phyloP scores from a whole-genome alignment of 2,329 filamentous ascomycete genomes.

The Ceratocystis lukuohia region DNA sequence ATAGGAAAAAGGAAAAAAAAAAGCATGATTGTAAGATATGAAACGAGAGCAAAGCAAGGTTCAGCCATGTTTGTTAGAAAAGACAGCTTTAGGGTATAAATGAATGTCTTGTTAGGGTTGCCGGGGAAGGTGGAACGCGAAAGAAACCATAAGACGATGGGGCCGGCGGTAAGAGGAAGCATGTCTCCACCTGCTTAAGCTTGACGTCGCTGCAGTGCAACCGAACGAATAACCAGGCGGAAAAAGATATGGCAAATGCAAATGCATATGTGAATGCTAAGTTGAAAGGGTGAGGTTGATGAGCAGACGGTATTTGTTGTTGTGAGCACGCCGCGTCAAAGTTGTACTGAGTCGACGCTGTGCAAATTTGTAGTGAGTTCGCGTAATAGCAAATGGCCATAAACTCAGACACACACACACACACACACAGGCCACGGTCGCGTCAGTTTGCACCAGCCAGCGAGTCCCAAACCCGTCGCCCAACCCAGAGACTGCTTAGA shows the following conservation, averaged over 20 bases:
- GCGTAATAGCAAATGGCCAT: not conserved
- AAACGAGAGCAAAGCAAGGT: not conserved
- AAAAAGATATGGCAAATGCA: not conserved
- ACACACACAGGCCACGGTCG: not conserved
- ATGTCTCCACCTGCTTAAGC: not conserved
- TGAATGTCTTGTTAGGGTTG: not conserved
- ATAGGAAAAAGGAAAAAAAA: not conserved
- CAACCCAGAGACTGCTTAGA: slow-evolving; percentile 28
- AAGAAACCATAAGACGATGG: not conserved
- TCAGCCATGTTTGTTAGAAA: not conserved
- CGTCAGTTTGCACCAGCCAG: not conserved
- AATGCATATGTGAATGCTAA: not conserved
- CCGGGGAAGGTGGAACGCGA: no score
- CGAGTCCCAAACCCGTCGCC: not conserved
- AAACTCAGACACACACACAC: not conserved
- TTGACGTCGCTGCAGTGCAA: not conserved
- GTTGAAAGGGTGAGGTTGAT: not conserved
- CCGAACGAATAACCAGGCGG: not conserved
- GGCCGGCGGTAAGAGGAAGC: not conserved
- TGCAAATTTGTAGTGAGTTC: not conserved
- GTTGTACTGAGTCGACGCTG: no score
- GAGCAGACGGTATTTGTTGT: no score
- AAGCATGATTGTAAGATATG: not conserved
- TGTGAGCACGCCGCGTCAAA: no score
- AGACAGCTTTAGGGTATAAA: not conserved